Conservation (phyloP, 192 early-diverging fungal species). For the Rhizoclosmatium globosum region DNA sequence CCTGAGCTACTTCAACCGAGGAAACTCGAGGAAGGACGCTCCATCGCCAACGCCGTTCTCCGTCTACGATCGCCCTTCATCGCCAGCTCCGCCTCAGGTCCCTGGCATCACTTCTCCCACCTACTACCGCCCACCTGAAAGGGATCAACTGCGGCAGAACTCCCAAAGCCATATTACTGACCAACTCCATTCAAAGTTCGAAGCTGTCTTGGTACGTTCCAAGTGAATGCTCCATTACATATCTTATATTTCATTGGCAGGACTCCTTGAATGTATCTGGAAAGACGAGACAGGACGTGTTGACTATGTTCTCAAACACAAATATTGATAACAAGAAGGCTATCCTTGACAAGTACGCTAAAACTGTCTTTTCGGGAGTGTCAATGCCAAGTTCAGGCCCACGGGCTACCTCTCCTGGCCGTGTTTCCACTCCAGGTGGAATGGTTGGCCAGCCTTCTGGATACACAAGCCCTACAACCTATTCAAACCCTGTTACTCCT, state of each 20-base stretch:
- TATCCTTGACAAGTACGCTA: slow-evolving; percentile 31
- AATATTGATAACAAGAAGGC: slow-evolving; percentile 16
- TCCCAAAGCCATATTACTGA: too few species aligned
- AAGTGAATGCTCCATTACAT: neutral
- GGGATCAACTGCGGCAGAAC: too few species aligned
- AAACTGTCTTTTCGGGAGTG: neutral
- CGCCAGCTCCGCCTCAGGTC: too few species aligned
- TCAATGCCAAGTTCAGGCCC: neutral
- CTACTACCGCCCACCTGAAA: too few species aligned
- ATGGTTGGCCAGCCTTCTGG: neutral
- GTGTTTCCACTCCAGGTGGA: neutral
- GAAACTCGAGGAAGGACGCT: neutral
- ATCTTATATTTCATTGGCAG: neutral
- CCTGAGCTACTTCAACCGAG: neutral
- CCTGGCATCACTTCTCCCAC: too few species aligned
- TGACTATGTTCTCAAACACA: slow-evolving; percentile 19
- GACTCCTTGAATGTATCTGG: slow-evolving; percentile 20
- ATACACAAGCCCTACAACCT: neutral
- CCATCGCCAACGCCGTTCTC: too few species aligned
- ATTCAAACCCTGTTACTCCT: neutral
- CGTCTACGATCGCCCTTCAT: too few species aligned
- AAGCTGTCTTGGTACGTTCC: neutral
- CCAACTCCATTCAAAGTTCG: neutral
- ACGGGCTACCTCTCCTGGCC: neutral
- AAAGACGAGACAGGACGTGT: slow-evolving; percentile 5